phyloP scores from a whole-genome alignment of 768 basidiomycete species.

The Tricholoma terreum region DNA sequence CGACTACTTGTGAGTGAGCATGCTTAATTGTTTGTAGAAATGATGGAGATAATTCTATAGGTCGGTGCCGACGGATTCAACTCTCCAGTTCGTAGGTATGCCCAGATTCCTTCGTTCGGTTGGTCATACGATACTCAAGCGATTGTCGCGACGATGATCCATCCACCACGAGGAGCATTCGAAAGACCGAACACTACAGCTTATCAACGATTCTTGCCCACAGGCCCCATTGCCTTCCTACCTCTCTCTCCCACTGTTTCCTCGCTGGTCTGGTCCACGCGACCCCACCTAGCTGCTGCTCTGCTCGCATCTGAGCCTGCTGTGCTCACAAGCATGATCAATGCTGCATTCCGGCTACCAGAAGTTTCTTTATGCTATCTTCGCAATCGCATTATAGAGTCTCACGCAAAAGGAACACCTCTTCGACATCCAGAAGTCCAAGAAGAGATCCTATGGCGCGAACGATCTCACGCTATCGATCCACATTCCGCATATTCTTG shows the following conservation, averaged over 20 bases:
- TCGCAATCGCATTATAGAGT: slow-evolving; percentile 56
- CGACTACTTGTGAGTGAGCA: slow-evolving; percentile 62
- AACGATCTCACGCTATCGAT: slow-evolving; percentile 65
- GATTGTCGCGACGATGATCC: slow-evolving; percentile 83
- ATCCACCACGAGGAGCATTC: slow-evolving; percentile 61
- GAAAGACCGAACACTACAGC: slow-evolving; percentile 73
- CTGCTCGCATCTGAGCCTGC: slow-evolving; percentile 62
- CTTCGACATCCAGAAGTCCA: slow-evolving; percentile 48
- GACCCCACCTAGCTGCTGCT: slow-evolving; percentile 68
- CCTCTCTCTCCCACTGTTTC: slow-evolving; percentile 77
- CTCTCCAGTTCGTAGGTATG: slow-evolving; percentile 87
- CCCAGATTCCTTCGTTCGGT: slow-evolving; percentile 82
- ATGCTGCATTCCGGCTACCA: slow-evolving; percentile 87
- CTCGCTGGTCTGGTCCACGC: slow-evolving; percentile 94
- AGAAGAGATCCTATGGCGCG: slow-evolving; percentile 71
- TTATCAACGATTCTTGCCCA: slow-evolving; percentile 92
- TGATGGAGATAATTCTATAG: slow-evolving; percentile 33
- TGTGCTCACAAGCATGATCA: slow-evolving; percentile 73
- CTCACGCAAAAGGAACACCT: slow-evolving; percentile 39
- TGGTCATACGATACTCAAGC: slow-evolving; percentile 91
- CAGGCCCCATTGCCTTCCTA: slow-evolving; percentile 93
- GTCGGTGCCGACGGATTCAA: slow-evolving; percentile 96
- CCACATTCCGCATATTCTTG: slow-evolving; percentile 62
- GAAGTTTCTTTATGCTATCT: slow-evolving; percentile 69
- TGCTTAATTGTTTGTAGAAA: neutral